phyloP scores from a whole-genome alignment of 2,329 filamentous ascomycete genomes.

The Dothideomycetes sp. region DNA sequence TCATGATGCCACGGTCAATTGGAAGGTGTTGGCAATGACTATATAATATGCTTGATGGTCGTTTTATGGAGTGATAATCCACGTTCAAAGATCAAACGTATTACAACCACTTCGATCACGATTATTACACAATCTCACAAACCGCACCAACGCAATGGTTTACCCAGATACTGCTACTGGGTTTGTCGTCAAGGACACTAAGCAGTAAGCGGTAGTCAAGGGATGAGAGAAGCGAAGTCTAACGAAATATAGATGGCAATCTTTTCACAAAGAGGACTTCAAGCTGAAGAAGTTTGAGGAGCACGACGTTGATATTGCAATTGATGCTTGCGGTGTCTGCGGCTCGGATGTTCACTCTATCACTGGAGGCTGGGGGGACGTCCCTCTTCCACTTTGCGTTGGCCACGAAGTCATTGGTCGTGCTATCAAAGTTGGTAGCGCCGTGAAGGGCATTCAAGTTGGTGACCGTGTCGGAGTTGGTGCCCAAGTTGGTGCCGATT shows the following conservation, averaged over 20 bases:
- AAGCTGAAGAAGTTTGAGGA: constrained; percentile 29
- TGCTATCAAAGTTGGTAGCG: constrained; percentile 16
- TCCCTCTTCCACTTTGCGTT: constrained; percentile 20
- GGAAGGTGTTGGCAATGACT: neutral
- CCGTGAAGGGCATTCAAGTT: constrained; percentile 16
- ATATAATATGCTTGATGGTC: neutral
- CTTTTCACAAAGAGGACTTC: constrained; percentile 26
- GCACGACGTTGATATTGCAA: constrained; percentile 28
- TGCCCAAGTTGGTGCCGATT: constrained; percentile 34
- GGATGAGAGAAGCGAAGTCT: no score
- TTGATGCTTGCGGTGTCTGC: constrained; percentile 27
- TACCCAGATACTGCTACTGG: constrained; percentile 34
- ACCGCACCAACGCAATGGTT: constrained; percentile 21
- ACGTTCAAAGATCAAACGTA: no score
- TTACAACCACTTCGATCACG: neutral
- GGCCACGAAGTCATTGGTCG: constrained; percentile 16
- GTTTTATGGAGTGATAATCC: no score
- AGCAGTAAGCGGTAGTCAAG: constrained; percentile 37
- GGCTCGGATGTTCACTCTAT: constrained; percentile 21
- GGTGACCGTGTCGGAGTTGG: constrained; percentile 36
- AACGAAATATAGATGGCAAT: constrained; percentile 40
- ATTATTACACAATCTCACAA: neutral
- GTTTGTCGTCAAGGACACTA: constrained; percentile 33
- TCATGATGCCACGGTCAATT: neutral
- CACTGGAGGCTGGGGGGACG: constrained; percentile 27